Evolutionary conservation across 306 rosid genomes (phyloP), one percentile per base, ranked within the genome.

Genomic region (Erythrophleum fordii): DNA sequence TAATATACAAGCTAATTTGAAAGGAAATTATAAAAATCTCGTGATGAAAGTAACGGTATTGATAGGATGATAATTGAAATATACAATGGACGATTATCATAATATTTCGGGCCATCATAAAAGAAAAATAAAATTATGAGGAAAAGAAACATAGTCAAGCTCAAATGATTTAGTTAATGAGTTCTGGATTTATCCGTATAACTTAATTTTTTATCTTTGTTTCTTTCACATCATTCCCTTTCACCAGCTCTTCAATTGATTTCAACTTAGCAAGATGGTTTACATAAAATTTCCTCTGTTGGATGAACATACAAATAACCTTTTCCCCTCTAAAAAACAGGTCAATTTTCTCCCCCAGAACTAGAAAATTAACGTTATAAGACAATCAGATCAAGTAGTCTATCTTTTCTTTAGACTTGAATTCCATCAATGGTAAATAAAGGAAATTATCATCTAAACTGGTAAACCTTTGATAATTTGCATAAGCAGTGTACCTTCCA

Each of bases 401-500:
- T 31, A 17, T 3, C 22, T 73, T 14, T 28, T 22, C n/a, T 73
- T 10, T n/a, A n/a, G 2, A 13, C 0, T 18, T 5, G 2, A 3
- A 14, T 52, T 52, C 23, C 58, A 52, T 45, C 51, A 45, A 3
- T 49, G n/a, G 23, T 39, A 56, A 58, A 29, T 26, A 74, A 56
- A 25, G 55, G 29, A 20, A 11, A 39, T 29, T 28, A 23, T 25
- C 78, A 74, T 44, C 23, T 37, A 37, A 41, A 37, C 42, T 4
- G 42, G 6, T 39, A 39, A 39, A 39, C 42, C 42, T 39, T 39
- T 39, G 42, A 39, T 39, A 55, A 23, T 55, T 14, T 37, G 26
- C 48, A 11, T 48, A 5, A 46, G 29, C 46, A 29, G 62, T 62
- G 31, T 64, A 77, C 81, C 81, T 65, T 14, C 17, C 13, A 52